These are phyloP conservation scores for Juncus effusus DNA, from an alignment of 176 grass and related monocot genomes.

Conservation along the genomic window DNA sequence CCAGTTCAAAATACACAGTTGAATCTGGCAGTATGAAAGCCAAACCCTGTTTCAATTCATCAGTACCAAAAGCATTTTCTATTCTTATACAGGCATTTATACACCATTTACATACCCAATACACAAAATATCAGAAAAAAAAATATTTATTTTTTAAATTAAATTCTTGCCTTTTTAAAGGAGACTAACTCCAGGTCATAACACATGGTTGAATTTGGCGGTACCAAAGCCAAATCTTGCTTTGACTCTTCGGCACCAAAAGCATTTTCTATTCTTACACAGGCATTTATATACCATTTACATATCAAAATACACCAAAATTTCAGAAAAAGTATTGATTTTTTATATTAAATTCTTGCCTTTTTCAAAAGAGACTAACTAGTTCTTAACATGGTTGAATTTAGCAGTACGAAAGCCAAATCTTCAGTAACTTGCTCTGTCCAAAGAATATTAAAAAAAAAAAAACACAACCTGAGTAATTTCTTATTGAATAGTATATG, in stretches of 20 bases:
- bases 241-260: slow-evolving; percentile 52
- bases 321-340: too few relatives aligned
- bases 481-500: too few relatives aligned
- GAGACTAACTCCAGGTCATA: slow-evolving; percentile 73
- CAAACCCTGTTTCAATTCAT: slow-evolving; percentile 59
- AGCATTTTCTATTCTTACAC: slow-evolving; percentile 31
- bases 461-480: too few relatives aligned
- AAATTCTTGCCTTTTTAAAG: slow-evolving; percentile 58
- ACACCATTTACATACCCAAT: too few relatives aligned
- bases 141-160: too few relatives aligned
- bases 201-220: slow-evolving; percentile 47
- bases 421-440: slow-evolving; percentile 53
- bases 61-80: not conserved
- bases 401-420: slow-evolving; percentile 48
- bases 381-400: slow-evolving; percentile 61
- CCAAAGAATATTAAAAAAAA: not conserved
- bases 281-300: too few relatives aligned
- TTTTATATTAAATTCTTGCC: slow-evolving; percentile 17
- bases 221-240: slow-evolving; percentile 53
- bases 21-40: slow-evolving; percentile 50
- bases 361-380: slow-evolving; percentile 81
- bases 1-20: slow-evolving; percentile 55
- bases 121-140: too few relatives aligned
- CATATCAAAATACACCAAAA: too few relatives aligned
- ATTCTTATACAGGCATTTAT: too few relatives aligned